Conservation (phyloP, 1,284 basidiomycete species). For the Fereydounia khargensis region DNA sequence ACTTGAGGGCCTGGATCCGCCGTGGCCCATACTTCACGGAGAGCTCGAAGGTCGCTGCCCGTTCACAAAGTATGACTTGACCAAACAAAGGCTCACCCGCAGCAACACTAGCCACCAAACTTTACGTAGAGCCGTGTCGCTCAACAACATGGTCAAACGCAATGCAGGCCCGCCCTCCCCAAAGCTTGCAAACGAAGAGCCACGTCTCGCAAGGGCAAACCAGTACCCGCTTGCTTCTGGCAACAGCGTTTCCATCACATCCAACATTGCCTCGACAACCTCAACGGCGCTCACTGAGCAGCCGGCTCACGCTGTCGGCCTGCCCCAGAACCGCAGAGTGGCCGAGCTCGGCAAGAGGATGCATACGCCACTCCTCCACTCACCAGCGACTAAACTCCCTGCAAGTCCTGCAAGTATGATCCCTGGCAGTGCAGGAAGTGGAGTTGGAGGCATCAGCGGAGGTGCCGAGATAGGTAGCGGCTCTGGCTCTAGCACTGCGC, state of each 20-base stretch:
- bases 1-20: constrained; percentile 31
- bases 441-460: constrained; percentile 11
- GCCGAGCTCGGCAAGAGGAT: constrained; percentile 40
- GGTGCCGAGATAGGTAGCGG: not conserved
- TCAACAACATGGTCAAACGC: constrained; percentile 69
- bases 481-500: not conserved
- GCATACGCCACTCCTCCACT: constrained; percentile 28
- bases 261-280: constrained; percentile 81
- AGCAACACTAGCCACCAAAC: constrained; percentile 19
- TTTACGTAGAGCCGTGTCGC: constrained; percentile 72
- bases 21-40: constrained; percentile 63
- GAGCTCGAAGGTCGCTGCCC: constrained; percentile 58
- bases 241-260: constrained; percentile 89
- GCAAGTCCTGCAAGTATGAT: constrained; percentile 33
- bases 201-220: constrained; percentile 1
- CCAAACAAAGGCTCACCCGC: constrained; percentile 13
- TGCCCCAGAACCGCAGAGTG: constrained; percentile 39
- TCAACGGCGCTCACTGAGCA: constrained; percentile 60
- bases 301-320: constrained; percentile 16
- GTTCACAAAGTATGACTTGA: constrained; percentile 49
- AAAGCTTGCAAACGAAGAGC: not conserved
- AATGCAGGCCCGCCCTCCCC: constrained; percentile 12
- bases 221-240: constrained; percentile 52
- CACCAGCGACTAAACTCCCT: constrained; percentile 3
- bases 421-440: constrained; percentile 24